Evolutionary conservation across 768 basidiomycete genomes (phyloP).

Genomic region (Trametes meyenii): DNA sequence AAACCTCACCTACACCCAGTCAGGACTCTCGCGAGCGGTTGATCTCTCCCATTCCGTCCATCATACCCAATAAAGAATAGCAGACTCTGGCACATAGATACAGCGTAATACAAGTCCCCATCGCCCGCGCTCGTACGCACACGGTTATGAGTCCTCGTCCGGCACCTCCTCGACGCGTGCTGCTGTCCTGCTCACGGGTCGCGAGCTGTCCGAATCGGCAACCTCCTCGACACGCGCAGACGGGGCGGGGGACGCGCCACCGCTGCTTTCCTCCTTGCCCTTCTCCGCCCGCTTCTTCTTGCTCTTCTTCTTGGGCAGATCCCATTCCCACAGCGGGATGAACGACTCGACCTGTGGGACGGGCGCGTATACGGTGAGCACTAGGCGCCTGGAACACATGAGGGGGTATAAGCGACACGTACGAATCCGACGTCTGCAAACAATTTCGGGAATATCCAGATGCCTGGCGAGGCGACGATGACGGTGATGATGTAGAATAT

Average conservation of each 20-base stretch:
- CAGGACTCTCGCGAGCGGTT: not conserved
- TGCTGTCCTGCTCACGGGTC: slow-evolving; percentile 34
- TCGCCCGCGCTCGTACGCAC: not conserved
- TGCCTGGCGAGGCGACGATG: slow-evolving; percentile 83
- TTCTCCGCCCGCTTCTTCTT: slow-evolving; percentile 68
- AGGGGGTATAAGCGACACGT: slow-evolving; percentile 41
- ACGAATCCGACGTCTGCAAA: slow-evolving; percentile 99
- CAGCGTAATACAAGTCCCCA: slow-evolving; percentile 19
- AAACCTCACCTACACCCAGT: no score
- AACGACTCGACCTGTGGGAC: slow-evolving; percentile 88
- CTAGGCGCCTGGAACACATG: not conserved
- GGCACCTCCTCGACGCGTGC: slow-evolving; percentile 38
- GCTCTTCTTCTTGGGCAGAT: slow-evolving; percentile 68
- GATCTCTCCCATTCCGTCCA: not conserved
- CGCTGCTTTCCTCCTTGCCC: slow-evolving; percentile 39
- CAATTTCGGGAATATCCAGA: slow-evolving; percentile 98
- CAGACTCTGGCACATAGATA: slow-evolving; percentile 24
- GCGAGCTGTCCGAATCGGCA: slow-evolving; percentile 33
- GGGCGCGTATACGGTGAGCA: not conserved
- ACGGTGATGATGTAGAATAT: slow-evolving; percentile 95
- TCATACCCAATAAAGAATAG: slow-evolving; percentile 17
- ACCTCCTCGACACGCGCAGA: slow-evolving; percentile 27
- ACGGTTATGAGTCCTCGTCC: slow-evolving; percentile 34
- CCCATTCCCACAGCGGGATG: slow-evolving; percentile 97
- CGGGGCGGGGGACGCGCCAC: slow-evolving; percentile 15